Evolutionary conservation across 148 eudicot genomes (phyloP).

Genomic region (Spergularia bocconei): DNA sequence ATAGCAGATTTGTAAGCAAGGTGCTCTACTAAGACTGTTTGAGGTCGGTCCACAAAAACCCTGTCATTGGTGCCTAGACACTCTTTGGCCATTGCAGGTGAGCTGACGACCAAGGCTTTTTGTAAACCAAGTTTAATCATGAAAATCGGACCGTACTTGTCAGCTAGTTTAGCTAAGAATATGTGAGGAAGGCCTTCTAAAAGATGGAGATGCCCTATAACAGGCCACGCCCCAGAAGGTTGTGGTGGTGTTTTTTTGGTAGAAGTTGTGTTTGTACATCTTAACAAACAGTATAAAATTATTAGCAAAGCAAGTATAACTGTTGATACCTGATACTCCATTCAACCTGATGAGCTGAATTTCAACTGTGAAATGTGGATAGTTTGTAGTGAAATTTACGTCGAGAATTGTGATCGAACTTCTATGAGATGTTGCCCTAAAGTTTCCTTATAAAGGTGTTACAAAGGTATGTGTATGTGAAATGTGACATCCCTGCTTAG

Average conservation of each 20-base stretch:
- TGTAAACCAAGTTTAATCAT: constrained; percentile 29
- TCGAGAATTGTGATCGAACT: too few species aligned
- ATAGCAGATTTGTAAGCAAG: constrained; percentile 33
- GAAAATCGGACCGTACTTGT: constrained; percentile 37
- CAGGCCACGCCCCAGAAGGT: constrained; percentile 41
- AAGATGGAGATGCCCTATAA: constrained; percentile 44
- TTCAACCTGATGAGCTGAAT: too few species aligned
- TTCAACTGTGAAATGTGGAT: too few species aligned
- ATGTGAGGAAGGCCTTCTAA: constrained; percentile 25
- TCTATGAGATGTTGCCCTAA: too few species aligned
- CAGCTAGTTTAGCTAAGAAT: constrained; percentile 39
- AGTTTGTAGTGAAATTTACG: too few species aligned
- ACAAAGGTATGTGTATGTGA: too few species aligned
- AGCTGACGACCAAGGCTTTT: constrained; percentile 31
- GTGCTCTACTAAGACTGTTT: constrained; percentile 16
- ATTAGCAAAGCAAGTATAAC: background rate
- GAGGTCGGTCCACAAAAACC: constrained; percentile 28
- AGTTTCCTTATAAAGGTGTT: too few species aligned
- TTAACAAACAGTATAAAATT: background rate
- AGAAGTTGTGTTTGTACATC: constrained; percentile 2
- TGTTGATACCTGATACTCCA: too few species aligned
- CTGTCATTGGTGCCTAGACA: constrained; percentile 34
- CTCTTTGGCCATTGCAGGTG: constrained; percentile 27
- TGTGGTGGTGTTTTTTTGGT: constrained; percentile 22
- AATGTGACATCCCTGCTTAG: too few species aligned